Base-by-base conservation (phyloP, 2,329 filamentous ascomycete species). In the Aspergillus proliferans region DNA sequence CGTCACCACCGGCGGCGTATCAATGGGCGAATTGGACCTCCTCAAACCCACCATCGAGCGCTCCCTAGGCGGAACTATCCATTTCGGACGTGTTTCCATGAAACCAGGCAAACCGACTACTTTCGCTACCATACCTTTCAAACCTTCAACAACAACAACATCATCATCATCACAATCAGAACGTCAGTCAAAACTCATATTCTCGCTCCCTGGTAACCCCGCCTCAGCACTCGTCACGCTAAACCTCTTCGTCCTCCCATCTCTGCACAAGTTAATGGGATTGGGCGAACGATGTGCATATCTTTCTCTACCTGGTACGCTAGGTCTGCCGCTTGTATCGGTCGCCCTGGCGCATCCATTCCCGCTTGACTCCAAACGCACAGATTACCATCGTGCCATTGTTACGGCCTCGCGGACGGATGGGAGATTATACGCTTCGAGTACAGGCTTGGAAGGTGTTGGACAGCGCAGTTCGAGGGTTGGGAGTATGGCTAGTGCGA, bases 71-170 rank as follows among this genome's bases (percentile, higher is more conserved):
- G 93, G 93, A 6, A 93, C 85, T 0, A 95, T 98, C 57, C 93
- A 96, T 69, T 98, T 98, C 60, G 93, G 93, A 21, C 86, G 93
- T 3, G 93, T 98, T 2, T 82, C 86, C 47, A 97, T 98, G 93
- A 98, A 98, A 74, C 93, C 93, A 0, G 93, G 93, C 4, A 98
- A 97, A 70, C 93, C 93, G 2, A 96, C 91, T 0, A 98, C 93
- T 0, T 98, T 98, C 67, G 93, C 93, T 2, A 96, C 89, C 0
- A 80, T 97, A 0, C 84, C 88, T 0, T 74, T 80, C 62, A 84
- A 84, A 55, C 60, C 65, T 12, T 51, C 59, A 12, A 58, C 58
- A 1, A 74, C 80, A n/a, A 57, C 59, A 12, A 58, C 58, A 1
- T 75, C 80, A n/a, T 57, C n/a, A 48, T 43, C 47, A 22, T 45